Percentiles rank a stretch among this genome's conserved stretches.
These are phyloP conservation scores for Podila epicladia DNA, from an alignment of 192 early-diverging fungal genomes.

Conservation along the genomic window DNA sequence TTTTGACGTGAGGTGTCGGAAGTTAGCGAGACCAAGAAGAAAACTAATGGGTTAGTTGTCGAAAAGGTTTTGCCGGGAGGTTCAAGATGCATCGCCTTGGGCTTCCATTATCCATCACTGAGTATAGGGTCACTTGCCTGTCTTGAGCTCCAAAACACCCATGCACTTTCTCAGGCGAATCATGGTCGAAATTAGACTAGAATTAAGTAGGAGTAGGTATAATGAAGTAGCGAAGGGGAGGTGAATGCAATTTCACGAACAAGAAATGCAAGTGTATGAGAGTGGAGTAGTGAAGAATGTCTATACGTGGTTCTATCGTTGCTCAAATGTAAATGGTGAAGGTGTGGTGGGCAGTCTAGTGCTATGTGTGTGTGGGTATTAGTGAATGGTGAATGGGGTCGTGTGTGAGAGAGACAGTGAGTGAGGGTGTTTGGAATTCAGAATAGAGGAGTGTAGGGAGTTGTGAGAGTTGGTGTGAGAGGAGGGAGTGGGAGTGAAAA, in stretches of 20 bases:
- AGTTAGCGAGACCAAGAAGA: background rate
- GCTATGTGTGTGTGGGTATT: background rate
- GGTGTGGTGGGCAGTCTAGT: background rate
- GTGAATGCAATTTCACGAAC: too few relatives aligned
- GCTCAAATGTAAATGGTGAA: background rate
- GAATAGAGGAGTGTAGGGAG: background rate
- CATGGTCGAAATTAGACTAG: slow-evolving; percentile 17
- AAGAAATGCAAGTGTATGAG: background rate
- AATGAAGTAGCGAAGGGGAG: too few relatives aligned
- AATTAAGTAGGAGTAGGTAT: background rate
- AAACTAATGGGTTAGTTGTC: background rate
- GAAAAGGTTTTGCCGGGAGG: background rate
- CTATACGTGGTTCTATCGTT: background rate
- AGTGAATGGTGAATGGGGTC: slow-evolving; percentile 1
- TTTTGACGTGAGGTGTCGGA: background rate
- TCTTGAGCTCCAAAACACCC: slow-evolving; percentile 47
- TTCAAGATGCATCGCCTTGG: background rate
- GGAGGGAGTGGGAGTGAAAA: background rate
- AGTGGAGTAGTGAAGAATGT: background rate
- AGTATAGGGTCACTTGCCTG: slow-evolving; percentile 29
- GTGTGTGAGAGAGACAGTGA: background rate
- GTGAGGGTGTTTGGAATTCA: background rate
- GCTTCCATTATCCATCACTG: background rate
- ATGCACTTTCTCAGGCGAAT: slow-evolving; percentile 47
- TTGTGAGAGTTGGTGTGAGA: background rate